Conservation (phyloP, 495 filamentous ascomycete genomes). For the Friedmanniomyces endolithicus region DNA sequence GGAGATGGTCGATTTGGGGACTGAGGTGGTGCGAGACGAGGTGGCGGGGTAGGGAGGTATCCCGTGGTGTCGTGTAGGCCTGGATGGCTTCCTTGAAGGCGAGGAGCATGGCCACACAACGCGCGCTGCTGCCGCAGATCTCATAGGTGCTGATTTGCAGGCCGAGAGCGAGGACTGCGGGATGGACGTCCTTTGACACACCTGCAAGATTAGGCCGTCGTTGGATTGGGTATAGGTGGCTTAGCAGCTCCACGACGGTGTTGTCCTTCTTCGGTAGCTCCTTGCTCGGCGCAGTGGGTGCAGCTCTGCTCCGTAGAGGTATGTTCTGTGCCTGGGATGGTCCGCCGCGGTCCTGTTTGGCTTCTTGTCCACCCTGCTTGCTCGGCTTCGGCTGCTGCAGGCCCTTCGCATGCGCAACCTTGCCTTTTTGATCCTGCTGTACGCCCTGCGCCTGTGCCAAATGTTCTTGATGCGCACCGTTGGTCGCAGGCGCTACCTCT, state of each 20-base stretch:
- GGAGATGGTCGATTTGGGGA: constrained; percentile 87
- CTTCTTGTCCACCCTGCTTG: constrained; percentile 7
- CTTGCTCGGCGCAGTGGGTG: constrained; percentile 16
- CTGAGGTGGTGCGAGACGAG: constrained; percentile 83
- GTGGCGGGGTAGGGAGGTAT: constrained; percentile 74
- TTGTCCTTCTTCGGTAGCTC: constrained; percentile 43
- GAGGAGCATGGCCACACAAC: constrained; percentile 74
- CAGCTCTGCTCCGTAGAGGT: constrained; percentile 14
- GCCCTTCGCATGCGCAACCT: constrained; percentile 13
- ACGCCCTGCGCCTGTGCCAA: constrained; percentile 15
- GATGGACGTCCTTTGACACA: constrained; percentile 80
- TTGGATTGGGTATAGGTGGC: constrained; percentile 68
- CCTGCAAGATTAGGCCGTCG: constrained; percentile 58
- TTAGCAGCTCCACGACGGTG: constrained; percentile 67
- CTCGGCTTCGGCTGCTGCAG: constrained; percentile 17
- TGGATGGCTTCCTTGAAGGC: constrained; percentile 90
- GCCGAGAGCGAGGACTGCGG: constrained; percentile 70
- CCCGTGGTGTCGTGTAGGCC: constrained; percentile 75
- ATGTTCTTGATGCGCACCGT: constrained; percentile 13
- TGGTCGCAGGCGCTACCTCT: not conserved
- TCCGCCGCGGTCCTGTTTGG: constrained; percentile 22
- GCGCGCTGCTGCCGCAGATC: constrained; percentile 78
- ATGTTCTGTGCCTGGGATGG: constrained; percentile 6
- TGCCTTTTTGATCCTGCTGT: constrained; percentile 24
- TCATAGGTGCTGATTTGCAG: constrained; percentile 83